phyloP scores from a whole-genome alignment of 2,329 filamentous ascomycete species.

The Niveomyces coronatus region DNA sequence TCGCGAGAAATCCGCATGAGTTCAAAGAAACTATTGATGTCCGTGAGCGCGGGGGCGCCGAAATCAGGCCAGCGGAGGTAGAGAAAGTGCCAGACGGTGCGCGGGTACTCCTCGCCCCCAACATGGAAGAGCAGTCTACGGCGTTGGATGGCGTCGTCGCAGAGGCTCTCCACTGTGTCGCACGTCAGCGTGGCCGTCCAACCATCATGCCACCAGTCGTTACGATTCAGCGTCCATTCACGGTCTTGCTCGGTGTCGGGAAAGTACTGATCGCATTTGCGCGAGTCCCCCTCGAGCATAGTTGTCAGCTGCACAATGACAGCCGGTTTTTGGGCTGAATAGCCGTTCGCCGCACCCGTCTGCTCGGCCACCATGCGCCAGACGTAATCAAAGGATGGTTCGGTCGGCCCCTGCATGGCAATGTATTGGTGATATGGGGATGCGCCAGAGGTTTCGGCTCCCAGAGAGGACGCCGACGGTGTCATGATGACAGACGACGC shows the following conservation, averaged over 20 bases:
- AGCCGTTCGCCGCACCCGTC: slow-evolving; percentile 49
- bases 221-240: slow-evolving; percentile 48
- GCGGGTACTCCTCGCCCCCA: slow-evolving; percentile 34
- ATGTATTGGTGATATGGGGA: slow-evolving; percentile 61
- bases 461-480: no score
- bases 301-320: slow-evolving; percentile 94
- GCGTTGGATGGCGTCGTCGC: slow-evolving; percentile 54
- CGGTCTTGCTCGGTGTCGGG: slow-evolving; percentile 47
- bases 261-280: slow-evolving; percentile 89
- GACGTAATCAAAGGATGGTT: slow-evolving; percentile 64
- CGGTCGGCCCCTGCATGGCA: slow-evolving; percentile 85
- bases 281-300: slow-evolving; percentile 62
- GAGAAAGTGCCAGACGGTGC: slow-evolving; percentile 70
- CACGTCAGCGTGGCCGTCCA: slow-evolving; percentile 62
- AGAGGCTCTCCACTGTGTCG: slow-evolving; percentile 47
- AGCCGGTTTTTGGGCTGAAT: no score
- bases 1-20: slow-evolving; percentile 58
- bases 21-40: slow-evolving; percentile 57
- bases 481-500: slow-evolving; percentile 59
- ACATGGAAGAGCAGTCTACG: slow-evolving; percentile 58
- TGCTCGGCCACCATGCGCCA: slow-evolving; percentile 96
- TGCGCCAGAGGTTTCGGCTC: slow-evolving; percentile 20
- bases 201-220: slow-evolving; percentile 53
- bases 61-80: slow-evolving; percentile 90
- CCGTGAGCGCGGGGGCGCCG: slow-evolving; percentile 61